Evolutionary conservation across 1,139 yeast genomes (phyloP).

Genomic region (Pneumocystis sp.): DNA sequence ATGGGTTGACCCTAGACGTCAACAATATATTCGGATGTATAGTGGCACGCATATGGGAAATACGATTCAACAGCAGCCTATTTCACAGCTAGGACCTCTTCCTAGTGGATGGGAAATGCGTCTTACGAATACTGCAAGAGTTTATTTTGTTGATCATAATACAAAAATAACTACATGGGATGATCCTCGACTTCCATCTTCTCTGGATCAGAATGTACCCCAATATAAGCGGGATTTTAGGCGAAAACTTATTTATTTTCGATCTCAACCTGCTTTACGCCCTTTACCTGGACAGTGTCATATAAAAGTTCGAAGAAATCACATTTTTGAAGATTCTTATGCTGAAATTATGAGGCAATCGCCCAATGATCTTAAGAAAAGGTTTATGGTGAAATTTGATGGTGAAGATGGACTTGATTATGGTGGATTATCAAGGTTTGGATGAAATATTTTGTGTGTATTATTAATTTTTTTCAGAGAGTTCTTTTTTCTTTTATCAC

Average conservation of each 20-base stretch:
- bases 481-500: constrained; percentile 86
- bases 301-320: constrained; percentile 91
- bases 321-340: constrained; percentile 90
- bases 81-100: constrained; percentile 92
- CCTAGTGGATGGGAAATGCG: constrained; percentile 99
- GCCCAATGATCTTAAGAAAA: constrained; percentile 92
- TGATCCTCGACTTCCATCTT: constrained; percentile 95
- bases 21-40: constrained; percentile 90
- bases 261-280: constrained; percentile 95
- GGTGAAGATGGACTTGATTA: constrained; percentile 99
- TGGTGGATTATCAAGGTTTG: constrained; percentile 70
- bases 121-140: constrained; percentile 93
- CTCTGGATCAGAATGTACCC: constrained; percentile 94
- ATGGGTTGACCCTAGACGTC: constrained; percentile 99
- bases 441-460: background rate
- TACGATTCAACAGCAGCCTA: constrained; percentile 91
- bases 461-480: constrained; percentile 37
- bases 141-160: constrained; percentile 95
- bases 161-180: constrained; percentile 99
- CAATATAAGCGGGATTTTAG: constrained; percentile 98
- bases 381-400: constrained; percentile 93
- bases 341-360: constrained; percentile 98
- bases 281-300: constrained; percentile 98
- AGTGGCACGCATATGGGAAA: constrained; percentile 36
- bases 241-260: constrained; percentile 89